Conservation (phyloP, 768 basidiomycete species). For the Tephrocybe sp. region DNA sequence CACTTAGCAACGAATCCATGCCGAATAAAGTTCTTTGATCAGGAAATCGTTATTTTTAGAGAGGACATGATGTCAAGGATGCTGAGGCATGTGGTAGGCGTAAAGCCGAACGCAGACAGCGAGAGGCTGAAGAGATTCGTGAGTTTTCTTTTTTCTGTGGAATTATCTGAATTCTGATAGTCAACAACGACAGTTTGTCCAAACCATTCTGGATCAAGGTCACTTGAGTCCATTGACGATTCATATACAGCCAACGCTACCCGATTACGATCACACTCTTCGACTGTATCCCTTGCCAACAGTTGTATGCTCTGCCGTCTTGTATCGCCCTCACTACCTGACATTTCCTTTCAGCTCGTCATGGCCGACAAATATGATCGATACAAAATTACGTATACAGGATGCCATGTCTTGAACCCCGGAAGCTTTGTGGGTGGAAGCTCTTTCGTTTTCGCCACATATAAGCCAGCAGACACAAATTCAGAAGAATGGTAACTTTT, state of each 20-base stretch:
- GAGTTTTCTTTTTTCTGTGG: conserved; percentile 24
- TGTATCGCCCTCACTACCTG: too few relatives aligned
- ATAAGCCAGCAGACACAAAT: conserved; percentile 79
- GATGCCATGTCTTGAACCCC: conserved; percentile 98
- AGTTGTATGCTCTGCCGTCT: conserved; percentile 49
- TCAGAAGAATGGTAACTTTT: conserved; percentile 75
- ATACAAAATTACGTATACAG: conserved; percentile 95
- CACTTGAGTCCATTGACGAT: conserved; percentile 88
- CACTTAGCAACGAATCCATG: conserved; percentile 91
- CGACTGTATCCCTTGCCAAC: conserved; percentile 94
- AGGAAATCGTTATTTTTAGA: conserved; percentile 92
- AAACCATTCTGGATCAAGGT: conserved; percentile 92
- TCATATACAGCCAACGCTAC: conserved; percentile 80
- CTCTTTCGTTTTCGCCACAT: conserved; percentile 85
- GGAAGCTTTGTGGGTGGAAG: conserved; percentile 80
- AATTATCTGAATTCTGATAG: background rate
- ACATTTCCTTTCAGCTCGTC: conserved; percentile 54
- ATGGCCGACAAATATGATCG: conserved; percentile 96
- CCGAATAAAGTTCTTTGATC: conserved; percentile 90
- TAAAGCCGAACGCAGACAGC: conserved; percentile 76
- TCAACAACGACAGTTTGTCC: conserved; percentile 68
- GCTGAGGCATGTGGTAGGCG: conserved; percentile 87
- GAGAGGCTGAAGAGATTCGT: conserved; percentile 90
- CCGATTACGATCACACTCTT: conserved; percentile 90
- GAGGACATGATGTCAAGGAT: conserved; percentile 93